A percentile compares a stretch with the other conserved stretches of the same genome.
These are phyloP conservation scores for Plectosphaerella sp. DNA, from an alignment of 2,329 filamentous ascomycete genomes.

Conservation along the genomic window DNA sequence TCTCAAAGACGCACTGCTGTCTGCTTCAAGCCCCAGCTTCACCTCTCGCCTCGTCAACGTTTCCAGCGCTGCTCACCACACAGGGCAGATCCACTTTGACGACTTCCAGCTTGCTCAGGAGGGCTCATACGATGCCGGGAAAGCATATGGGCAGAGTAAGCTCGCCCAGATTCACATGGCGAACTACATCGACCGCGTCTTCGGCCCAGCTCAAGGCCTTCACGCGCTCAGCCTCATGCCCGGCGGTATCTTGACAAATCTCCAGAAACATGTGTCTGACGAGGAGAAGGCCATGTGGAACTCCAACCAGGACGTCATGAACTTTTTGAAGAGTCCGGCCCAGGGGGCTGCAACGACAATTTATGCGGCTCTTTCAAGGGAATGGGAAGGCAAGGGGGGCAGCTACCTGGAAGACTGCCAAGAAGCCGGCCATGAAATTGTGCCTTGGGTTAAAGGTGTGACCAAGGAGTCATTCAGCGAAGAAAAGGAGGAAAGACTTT, in stretches of 20 bases:
- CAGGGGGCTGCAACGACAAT: conserved; percentile 46
- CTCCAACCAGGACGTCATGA: conserved; percentile 1
- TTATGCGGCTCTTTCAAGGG: conserved; percentile 34
- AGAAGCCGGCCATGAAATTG: background rate
- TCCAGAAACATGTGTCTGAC: conserved; percentile 6
- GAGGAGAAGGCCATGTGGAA: background rate
- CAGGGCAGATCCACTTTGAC: conserved; percentile 24
- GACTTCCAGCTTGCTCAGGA: conserved; percentile 25
- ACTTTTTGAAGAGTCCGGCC: conserved; percentile 1
- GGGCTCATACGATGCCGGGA: conserved; percentile 22
- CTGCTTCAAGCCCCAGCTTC: conserved; percentile 29
- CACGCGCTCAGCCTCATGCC: conserved; percentile 26
- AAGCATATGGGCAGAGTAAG: conserved; percentile 39
- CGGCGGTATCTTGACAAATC: conserved; percentile 7
- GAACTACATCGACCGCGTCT: conserved; percentile 41
- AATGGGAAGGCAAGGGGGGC: conserved; percentile 40
- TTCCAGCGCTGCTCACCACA: conserved; percentile 36
- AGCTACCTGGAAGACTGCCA: conserved; percentile 38
- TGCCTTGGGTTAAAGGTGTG: no score
- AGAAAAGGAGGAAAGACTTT: no score
- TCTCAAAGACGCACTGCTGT: conserved; percentile 36
- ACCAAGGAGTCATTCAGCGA: no score
- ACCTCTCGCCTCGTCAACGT: conserved; percentile 42
- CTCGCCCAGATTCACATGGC: conserved; percentile 42
- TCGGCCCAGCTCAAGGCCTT: conserved; percentile 17